Base-by-base conservation (phyloP, 2,329 filamentous ascomycete species). In the Aureobasidium sp. region DNA sequence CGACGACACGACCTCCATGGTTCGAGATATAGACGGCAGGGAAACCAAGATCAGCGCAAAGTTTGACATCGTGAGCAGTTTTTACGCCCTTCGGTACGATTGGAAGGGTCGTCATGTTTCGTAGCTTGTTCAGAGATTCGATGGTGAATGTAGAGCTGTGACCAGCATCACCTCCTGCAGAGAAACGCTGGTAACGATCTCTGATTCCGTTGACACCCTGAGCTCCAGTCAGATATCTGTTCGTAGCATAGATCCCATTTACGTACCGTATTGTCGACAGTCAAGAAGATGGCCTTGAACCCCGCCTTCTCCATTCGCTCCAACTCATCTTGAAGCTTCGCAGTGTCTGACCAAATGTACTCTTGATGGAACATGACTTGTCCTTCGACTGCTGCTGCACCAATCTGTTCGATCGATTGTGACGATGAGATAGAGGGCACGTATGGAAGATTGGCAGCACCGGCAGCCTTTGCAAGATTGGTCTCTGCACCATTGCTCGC, bases 401-500 rank as follows among this genome's bases (percentile, higher is more conserved):
- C 69, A 54, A 74, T 75, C 22, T 71, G 67, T 54, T 72, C 67
- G 31, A 72, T 72, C 19, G 65, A 67, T 35, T 71, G 70, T 8
- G 70, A 70, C 1, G 73, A 68, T 31, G 70, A 75, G 37, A 76
- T 72, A 2, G 74, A 69, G 0, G 74, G 70, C 58, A 82, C 79
- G 70, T 83, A 83, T 3, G 82, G 74, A 58, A 83, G 80, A 59
- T 78, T 72, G 6, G 74, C 76, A n/a, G 73, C 69, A 9, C 71
- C 78, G 11, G 81, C 80, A 44, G 74, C 79, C 71, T 78, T 75
- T 60, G 81, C 76, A 27, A 84, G 70, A 67, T 80, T 80, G 8
- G 76, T 66, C 71, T 84, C 81, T 12, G 67, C 67, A 74, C 96
- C 92, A 0, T 87, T 87, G 72, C 97, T 82, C 62, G 93, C 93